Conservation (phyloP, 305 asterid species). For the Fraxinus dipetala region DNA sequence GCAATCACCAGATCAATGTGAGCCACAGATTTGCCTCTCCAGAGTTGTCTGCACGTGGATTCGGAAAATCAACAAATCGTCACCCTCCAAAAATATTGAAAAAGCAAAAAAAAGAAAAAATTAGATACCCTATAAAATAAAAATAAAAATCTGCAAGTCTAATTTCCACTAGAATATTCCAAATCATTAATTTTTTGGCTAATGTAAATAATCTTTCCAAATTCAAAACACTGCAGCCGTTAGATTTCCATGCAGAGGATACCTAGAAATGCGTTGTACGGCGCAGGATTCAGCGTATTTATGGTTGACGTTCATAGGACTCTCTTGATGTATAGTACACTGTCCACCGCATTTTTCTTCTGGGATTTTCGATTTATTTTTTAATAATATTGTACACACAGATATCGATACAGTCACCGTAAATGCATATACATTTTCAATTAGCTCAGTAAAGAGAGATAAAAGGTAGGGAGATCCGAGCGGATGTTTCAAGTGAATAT, state of each 20-base stretch:
- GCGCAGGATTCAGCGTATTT: neutral
- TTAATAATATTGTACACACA: neutral
- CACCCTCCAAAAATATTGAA: neutral
- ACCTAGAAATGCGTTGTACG: neutral
- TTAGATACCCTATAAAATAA: neutral
- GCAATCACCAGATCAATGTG: neutral
- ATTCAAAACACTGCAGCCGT: constrained; percentile 21
- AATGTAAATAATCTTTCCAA: neutral
- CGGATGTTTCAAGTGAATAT: constrained; percentile 31
- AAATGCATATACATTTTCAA: neutral
- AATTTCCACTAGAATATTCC: constrained; percentile 5
- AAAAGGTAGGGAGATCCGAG: constrained; percentile 20
- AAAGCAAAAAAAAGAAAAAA: neutral
- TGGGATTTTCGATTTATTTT: neutral
- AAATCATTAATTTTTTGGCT: constrained; percentile 9
- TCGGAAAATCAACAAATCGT: neutral
- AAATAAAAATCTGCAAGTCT: neutral
- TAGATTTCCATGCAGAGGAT: neutral
- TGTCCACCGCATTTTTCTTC: constrained; percentile 18
- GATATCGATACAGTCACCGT: constrained; percentile 1
- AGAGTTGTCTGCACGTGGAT: constrained; percentile 13
- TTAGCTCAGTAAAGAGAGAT: constrained; percentile 6
- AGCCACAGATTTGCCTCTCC: constrained; percentile 24
- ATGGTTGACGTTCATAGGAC: neutral
- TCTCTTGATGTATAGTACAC: neutral